Conservation (phyloP, 305 asterid species). For the Fraxinus angustifolia region DNA sequence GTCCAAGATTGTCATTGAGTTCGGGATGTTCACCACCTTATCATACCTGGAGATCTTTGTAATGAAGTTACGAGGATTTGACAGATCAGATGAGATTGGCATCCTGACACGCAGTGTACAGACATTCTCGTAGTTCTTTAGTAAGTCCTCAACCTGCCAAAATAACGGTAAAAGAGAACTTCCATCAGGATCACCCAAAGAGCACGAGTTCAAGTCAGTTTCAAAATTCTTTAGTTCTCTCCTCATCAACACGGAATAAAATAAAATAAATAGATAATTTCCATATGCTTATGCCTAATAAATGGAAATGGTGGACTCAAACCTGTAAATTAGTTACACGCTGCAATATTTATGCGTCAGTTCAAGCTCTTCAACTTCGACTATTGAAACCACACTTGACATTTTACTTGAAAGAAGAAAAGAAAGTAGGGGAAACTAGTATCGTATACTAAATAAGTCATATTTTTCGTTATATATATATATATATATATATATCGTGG, state of each 20-base stretch:
- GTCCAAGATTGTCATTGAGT: slow-evolving; percentile 82
- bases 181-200: background rate
- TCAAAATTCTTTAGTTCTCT: background rate
- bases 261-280: background rate
- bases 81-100: slow-evolving; percentile 72
- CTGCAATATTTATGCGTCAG: background rate
- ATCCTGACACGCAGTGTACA: slow-evolving; percentile 72
- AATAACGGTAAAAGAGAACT: background rate
- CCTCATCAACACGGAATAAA: background rate
- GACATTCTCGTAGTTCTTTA: slow-evolving; percentile 65
- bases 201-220: background rate
- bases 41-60: slow-evolving; percentile 71
- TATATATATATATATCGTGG: too few species aligned
- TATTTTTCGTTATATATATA: background rate
- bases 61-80: slow-evolving; percentile 77
- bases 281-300: background rate
- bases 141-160: slow-evolving; percentile 68
- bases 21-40: slow-evolving; percentile 75
- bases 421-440: background rate
- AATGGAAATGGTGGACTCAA: background rate
- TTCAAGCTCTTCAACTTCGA: background rate
- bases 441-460: background rate
- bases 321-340: background rate
- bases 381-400: background rate
- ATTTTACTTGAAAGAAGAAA: background rate